Evolutionary conservation across 495 filamentous ascomycete species (phyloP).

Genomic region (Neurospora terricola): DNA sequence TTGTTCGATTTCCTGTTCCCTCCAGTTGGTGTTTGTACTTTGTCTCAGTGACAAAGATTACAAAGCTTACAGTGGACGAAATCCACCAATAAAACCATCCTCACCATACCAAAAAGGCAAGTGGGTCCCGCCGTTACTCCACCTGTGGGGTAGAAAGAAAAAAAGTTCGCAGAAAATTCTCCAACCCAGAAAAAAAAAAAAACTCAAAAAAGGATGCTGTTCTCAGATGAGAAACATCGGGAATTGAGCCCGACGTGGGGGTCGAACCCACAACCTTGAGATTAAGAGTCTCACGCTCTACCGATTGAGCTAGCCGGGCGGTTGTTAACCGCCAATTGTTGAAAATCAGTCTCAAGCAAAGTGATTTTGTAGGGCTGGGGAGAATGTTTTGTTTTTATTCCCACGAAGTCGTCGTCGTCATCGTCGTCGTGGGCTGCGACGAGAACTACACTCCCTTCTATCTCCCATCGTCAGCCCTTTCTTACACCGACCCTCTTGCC

Average conservation of each 20-base stretch:
- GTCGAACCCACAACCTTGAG: constrained; percentile 37
- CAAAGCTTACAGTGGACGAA: neutral
- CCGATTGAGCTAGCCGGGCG: constrained; percentile 56
- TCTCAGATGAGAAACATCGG: neutral
- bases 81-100: neutral
- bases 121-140: no score
- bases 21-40: neutral
- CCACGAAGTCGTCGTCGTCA: no score
- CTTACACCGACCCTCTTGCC: no score
- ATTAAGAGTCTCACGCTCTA: constrained; percentile 71
- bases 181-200: neutral
- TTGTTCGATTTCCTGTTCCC: neutral
- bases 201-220: neutral
- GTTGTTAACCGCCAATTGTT: no score
- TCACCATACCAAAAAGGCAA: neutral
- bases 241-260: neutral
- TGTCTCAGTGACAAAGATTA: neutral
- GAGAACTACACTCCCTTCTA: no score
- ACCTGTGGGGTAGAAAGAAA: no score
- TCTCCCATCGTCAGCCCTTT: no score
- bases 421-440: no score
- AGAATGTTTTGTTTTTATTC: no score
- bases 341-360: no score
- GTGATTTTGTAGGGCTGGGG: no score
- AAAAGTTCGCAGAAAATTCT: neutral